phyloP scores from a whole-genome alignment of 495 filamentous ascomycete species.

The Aspergillus coremiiformis region DNA sequence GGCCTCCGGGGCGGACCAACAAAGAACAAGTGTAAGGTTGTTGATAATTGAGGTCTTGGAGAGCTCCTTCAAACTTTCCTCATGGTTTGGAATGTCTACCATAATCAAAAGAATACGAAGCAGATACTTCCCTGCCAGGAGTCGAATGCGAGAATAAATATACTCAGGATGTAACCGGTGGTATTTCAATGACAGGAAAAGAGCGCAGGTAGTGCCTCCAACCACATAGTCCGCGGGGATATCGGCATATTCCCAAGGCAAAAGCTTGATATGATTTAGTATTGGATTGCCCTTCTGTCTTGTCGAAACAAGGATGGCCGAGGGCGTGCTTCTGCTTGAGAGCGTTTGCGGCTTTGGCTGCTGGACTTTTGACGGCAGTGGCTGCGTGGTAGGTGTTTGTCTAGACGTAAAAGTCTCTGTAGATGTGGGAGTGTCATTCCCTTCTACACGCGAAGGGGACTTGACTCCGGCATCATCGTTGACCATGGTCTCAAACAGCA shows the following conservation, averaged over 20 bases:
- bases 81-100: slow-evolving; percentile 87
- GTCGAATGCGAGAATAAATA: slow-evolving; percentile 84
- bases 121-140: slow-evolving; percentile 71
- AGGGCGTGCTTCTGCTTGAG: slow-evolving; percentile 57
- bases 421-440: slow-evolving; percentile 12
- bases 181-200: slow-evolving; percentile 95
- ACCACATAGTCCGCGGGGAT: slow-evolving; percentile 90
- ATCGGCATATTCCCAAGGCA: slow-evolving; percentile 97
- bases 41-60: slow-evolving; percentile 87
- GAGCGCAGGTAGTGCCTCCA: slow-evolving; percentile 77
- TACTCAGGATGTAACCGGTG: slow-evolving; percentile 97
- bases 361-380: slow-evolving; percentile 51
- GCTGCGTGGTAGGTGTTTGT: slow-evolving; percentile 18
- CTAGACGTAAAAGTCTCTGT: slow-evolving; percentile 19
- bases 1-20: slow-evolving; percentile 90
- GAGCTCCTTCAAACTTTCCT: slow-evolving; percentile 71
- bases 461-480: slow-evolving; percentile 54
- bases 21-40: slow-evolving; percentile 82
- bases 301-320: slow-evolving; percentile 74
- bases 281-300: slow-evolving; percentile 95
- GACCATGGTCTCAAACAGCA: slow-evolving; percentile 43
- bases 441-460: slow-evolving; percentile 44
- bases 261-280: slow-evolving; percentile 65
- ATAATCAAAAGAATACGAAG: slow-evolving; percentile 79
- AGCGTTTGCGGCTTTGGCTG: slow-evolving; percentile 85